These are phyloP conservation scores for Cordia subcordata DNA, from an alignment of 257 asterid species.

Conservation along the genomic window DNA sequence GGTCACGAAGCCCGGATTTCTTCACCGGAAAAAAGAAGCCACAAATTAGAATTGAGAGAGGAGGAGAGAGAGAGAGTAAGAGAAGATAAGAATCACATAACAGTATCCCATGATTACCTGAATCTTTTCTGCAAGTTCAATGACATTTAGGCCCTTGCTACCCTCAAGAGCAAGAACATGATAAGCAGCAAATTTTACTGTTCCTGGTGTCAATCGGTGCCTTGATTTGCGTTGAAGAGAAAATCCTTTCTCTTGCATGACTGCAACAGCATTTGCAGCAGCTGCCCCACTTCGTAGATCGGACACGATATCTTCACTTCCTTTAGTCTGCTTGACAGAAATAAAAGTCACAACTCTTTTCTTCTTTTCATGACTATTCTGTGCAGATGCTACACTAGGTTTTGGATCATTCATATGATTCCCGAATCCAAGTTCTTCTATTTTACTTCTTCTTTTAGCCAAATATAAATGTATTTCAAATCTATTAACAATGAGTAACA, in stretches of 20 bases:
- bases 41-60: conserved; percentile 17
- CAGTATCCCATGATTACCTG: conserved; percentile 53
- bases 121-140: conserved; percentile 94
- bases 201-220: conserved; percentile 98
- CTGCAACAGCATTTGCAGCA: conserved; percentile 86
- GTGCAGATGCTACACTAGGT: no score
- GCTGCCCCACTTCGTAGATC: conserved; percentile 90
- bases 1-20: conserved; percentile 99
- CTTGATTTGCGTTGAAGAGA: conserved; percentile 73
- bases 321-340: conserved; percentile 54
- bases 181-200: conserved; percentile 98
- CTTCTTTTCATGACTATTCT: background rate
- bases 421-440: background rate
- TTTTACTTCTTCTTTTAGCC: no score
- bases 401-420: background rate
- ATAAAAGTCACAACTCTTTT: background rate
- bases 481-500: no score
- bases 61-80: background rate
- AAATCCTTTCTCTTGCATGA: conserved; percentile 91
- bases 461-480: no score
- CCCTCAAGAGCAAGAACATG: conserved; percentile 99
- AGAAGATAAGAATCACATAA: conserved; percentile 5
- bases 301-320: conserved; percentile 86
- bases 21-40: conserved; percentile 15
- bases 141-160: conserved; percentile 86